phyloP scores from a whole-genome alignment of 345 rosid species.

The Limnanthes douglasii region DNA sequence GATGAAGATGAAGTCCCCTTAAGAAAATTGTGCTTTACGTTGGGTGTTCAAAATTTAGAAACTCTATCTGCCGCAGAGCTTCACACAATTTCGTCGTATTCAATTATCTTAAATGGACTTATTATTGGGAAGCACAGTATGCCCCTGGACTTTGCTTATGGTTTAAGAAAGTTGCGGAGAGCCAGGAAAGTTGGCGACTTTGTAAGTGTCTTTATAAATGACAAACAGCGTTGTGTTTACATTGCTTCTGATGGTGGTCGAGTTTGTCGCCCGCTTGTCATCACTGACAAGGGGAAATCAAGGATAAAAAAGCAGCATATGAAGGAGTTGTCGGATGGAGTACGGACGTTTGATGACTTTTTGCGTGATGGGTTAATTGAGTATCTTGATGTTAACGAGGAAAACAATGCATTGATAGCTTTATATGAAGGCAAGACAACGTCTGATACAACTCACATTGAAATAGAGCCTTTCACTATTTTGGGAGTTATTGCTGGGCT shows the following conservation, averaged over 20 bases:
- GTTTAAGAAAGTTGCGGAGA: conserved; percentile 72
- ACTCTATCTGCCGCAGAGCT: conserved; percentile 80
- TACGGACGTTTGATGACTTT: conserved; percentile 76
- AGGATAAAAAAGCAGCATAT: conserved; percentile 83
- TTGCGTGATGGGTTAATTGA: conserved; percentile 84
- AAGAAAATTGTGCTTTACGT: conserved; percentile 67
- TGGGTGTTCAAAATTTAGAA: conserved; percentile 82
- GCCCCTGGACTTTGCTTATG: conserved; percentile 78
- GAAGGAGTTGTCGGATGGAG: conserved; percentile 90
- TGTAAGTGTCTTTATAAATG: conserved; percentile 75
- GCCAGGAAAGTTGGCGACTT: conserved; percentile 87
- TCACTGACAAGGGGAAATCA: conserved; percentile 85
- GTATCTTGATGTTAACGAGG: conserved; percentile 96
- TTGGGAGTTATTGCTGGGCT: conserved; percentile 94
- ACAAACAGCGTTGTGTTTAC: conserved; percentile 81
- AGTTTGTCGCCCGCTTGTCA: conserved; percentile 95
- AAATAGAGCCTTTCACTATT: conserved; percentile 94
- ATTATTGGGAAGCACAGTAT: conserved; percentile 88
- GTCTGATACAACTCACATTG: conserved; percentile 72
- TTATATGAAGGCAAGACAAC: conserved; percentile 70
- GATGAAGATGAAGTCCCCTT: conserved; percentile 88
- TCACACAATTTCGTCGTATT: conserved; percentile 63
- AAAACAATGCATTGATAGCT: conserved; percentile 93
- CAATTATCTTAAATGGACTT: conserved; percentile 76
- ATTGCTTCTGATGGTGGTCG: conserved; percentile 99